These are phyloP conservation scores for Penstemon eatonii DNA, from an alignment of 257 asterid genomes.

Conservation along the genomic window DNA sequence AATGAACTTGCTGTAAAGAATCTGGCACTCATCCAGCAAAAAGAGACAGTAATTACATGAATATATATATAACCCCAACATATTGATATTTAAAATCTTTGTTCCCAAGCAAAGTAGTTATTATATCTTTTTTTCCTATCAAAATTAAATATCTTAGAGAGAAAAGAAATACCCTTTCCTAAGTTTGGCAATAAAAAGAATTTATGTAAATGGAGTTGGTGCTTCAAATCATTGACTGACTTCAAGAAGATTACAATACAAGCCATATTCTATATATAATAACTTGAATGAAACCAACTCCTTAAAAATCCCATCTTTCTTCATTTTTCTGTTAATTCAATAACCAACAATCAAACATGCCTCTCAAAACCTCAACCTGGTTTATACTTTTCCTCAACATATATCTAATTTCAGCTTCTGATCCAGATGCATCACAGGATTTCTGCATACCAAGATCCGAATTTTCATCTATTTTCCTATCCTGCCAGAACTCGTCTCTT, in stretches of 20 bases:
- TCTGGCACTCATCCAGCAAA: conserved; percentile 26
- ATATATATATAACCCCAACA: not conserved
- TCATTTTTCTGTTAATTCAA: conserved; percentile 23
- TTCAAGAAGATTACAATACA: conserved; percentile 19
- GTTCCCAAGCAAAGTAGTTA: conserved; percentile 39
- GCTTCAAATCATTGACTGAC: conserved; percentile 12
- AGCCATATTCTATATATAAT: conserved; percentile 21
- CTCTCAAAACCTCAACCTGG: conserved; percentile 27
- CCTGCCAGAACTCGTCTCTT: conserved; percentile 71
- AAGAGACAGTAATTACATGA: not conserved
- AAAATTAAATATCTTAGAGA: not conserved
- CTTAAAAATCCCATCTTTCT: not conserved
- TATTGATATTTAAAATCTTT: conserved; percentile 36
- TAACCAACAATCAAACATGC: conserved; percentile 34
- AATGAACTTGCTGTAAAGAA: conserved; percentile 9
- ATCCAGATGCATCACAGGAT: conserved; percentile 67
- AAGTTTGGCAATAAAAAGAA: conserved; percentile 29
- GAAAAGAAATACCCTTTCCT: conserved; percentile 16
- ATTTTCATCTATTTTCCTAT: conserved; percentile 44
- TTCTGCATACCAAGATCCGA: conserved; percentile 71
- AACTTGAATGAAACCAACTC: not conserved
- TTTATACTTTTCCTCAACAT: conserved; percentile 34
- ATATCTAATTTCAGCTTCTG: conserved; percentile 45
- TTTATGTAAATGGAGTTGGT: conserved; percentile 30
- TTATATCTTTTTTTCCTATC: conserved; percentile 14